Percentiles rank a stretch among this genome's conserved stretches.
Conservation (phyloP, 768 basidiomycete genomes). For the Tubosaeta brunneosetosa region DNA sequence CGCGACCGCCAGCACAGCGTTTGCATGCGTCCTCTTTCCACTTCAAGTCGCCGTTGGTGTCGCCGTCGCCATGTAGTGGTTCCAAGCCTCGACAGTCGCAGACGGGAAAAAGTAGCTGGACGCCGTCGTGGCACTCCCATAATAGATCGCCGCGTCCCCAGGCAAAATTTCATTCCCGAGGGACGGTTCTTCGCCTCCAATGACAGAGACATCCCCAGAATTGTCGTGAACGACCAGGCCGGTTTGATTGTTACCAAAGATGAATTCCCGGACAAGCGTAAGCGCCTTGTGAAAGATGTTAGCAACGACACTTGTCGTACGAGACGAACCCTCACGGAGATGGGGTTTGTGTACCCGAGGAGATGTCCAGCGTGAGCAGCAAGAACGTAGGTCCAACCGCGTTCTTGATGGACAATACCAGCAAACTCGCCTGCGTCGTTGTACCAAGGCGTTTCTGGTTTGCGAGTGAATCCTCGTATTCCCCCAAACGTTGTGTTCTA, state of each 20-base stretch:
- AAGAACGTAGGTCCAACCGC: conserved; percentile 49
- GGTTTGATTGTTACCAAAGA: conserved; percentile 58
- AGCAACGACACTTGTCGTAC: neutral
- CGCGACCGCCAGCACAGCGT: neutral
- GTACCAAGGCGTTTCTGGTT: conserved; percentile 63
- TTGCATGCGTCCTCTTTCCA: neutral
- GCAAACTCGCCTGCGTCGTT: conserved; percentile 53
- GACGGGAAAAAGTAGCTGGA: conserved; percentile 52
- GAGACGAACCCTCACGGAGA: conserved; percentile 38
- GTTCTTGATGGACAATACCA: conserved; percentile 70
- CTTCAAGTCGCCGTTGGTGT: conserved; percentile 31
- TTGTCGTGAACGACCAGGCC: conserved; percentile 44
- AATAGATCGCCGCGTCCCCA: conserved; percentile 52
- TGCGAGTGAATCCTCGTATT: conserved; percentile 66
- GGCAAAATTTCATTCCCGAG: conserved; percentile 46
- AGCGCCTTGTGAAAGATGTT: conserved; percentile 40
- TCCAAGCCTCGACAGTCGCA: conserved; percentile 56
- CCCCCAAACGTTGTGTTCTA: conserved; percentile 79
- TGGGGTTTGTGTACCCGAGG: conserved; percentile 31
- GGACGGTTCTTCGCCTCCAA: conserved; percentile 47
- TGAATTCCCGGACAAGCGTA: conserved; percentile 58
- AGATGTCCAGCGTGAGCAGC: conserved; percentile 37
- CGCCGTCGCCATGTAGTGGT: conserved; percentile 43
- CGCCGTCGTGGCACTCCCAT: conserved; percentile 43
- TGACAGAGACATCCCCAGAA: conserved; percentile 27